These are phyloP conservation scores for Sextonia rubra DNA, from an alignment of 164 flowering plant species.

Conservation along the genomic window DNA sequence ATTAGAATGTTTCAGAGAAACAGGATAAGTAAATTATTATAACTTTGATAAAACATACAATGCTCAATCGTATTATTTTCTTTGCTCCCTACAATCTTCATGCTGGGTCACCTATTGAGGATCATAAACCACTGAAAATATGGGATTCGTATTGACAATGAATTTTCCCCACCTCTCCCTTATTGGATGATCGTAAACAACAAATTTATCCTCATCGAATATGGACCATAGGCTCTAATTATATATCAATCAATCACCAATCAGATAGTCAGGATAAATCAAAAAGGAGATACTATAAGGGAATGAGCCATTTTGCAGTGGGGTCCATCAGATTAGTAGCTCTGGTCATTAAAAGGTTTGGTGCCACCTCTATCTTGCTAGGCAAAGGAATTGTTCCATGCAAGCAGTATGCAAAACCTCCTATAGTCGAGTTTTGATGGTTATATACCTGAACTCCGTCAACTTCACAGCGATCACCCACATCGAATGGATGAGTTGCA, in stretches of 20 bases:
- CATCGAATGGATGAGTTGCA: constrained; percentile 59
- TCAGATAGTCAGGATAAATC: constrained; percentile 12
- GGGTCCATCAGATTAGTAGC: not conserved
- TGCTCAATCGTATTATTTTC: not conserved
- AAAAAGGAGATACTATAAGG: no score
- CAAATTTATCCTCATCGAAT: not conserved
- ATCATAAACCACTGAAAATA: not conserved
- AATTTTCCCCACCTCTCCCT: not conserved
- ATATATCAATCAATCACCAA: no score
- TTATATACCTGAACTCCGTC: constrained; percentile 53
- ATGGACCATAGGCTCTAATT: not conserved
- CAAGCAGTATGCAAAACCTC: not conserved
- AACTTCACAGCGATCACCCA: constrained; percentile 58
- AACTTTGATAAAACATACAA: not conserved
- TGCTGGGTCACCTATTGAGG: not conserved
- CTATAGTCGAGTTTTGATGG: not conserved
- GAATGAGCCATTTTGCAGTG: no score
- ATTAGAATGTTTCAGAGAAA: not conserved
- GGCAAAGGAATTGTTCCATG: not conserved
- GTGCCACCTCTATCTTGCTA: not conserved
- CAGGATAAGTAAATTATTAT: not conserved
- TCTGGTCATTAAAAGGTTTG: not conserved
- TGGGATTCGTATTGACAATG: not conserved
- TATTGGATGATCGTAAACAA: not conserved
- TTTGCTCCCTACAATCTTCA: not conserved